Percentiles rank a stretch among this genome's conserved stretches.
These are phyloP conservation scores for Moricandia moricandioides DNA, from an alignment of 345 rosid genomes.

Conservation along the genomic window DNA sequence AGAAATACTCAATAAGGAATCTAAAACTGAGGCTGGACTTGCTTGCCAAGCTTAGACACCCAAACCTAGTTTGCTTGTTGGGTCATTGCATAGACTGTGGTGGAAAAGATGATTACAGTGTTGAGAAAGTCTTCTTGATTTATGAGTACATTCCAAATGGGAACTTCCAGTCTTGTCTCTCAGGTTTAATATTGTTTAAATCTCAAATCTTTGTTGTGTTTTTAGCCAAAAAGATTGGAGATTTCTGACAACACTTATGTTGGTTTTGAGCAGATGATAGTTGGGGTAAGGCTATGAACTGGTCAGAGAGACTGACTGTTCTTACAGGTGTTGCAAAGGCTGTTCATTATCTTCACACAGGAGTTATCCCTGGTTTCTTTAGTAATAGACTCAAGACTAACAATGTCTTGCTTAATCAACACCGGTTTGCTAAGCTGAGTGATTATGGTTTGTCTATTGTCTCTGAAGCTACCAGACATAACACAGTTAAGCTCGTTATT, in stretches of 20 bases:
- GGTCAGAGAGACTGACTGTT: constrained; percentile 69
- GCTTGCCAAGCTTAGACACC: constrained; percentile 87
- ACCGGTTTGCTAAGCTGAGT: constrained; percentile 64
- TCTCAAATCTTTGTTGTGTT: background rate
- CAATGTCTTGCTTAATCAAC: constrained; percentile 60
- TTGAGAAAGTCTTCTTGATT: constrained; percentile 61
- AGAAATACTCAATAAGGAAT: constrained; percentile 71
- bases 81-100: constrained; percentile 77
- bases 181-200: constrained; percentile 36
- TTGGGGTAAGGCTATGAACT: constrained; percentile 45
- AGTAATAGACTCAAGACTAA: constrained; percentile 64
- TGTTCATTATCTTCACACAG: constrained; percentile 77
- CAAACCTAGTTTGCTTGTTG: constrained; percentile 76
- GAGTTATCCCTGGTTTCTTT: constrained; percentile 79
- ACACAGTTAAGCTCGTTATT: constrained; percentile 33
- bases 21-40: constrained; percentile 73
- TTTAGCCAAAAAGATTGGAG: background rate
- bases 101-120: constrained; percentile 53
- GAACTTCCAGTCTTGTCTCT: constrained; percentile 52
- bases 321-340: constrained; percentile 64
- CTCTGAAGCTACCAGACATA: constrained; percentile 50
- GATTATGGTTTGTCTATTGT: constrained; percentile 76
- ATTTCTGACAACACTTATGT: background rate
- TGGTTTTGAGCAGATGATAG: constrained; percentile 51
- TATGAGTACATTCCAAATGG: constrained; percentile 72